These are phyloP conservation scores for Sporodiniella umbellata DNA, from an alignment of 371 early-diverging fungal species.

Conservation along the genomic window DNA sequence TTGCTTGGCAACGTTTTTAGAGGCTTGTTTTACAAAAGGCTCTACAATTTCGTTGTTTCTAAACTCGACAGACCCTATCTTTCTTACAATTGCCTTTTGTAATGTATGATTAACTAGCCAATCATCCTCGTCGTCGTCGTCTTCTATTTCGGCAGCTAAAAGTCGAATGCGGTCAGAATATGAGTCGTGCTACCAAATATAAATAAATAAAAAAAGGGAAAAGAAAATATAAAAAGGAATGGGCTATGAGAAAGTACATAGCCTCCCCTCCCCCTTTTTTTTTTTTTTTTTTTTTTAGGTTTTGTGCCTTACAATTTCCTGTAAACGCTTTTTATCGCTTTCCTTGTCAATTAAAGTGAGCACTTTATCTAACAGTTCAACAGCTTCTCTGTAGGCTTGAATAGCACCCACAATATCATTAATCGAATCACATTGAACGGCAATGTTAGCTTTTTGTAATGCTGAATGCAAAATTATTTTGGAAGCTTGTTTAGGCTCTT, in stretches of 20 bases:
- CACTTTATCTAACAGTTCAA: slow-evolving; percentile 37
- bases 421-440: slow-evolving; percentile 43
- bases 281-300: slow-evolving; percentile 1
- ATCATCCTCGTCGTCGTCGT: slow-evolving; percentile 3
- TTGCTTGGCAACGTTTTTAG: slow-evolving; percentile 13
- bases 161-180: slow-evolving; percentile 17
- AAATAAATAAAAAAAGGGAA: background rate
- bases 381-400: slow-evolving; percentile 44
- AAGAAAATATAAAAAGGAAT: background rate
- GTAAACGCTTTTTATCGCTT: slow-evolving; percentile 35
- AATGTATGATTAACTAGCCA: background rate
- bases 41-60: background rate
- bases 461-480: slow-evolving; percentile 42
- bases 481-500: slow-evolving; percentile 29
- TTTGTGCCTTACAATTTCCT: slow-evolving; percentile 50
- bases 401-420: slow-evolving; percentile 46
- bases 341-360: slow-evolving; percentile 35
- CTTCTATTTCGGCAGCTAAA: background rate
- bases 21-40: slow-evolving; percentile 7
- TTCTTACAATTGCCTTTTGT: background rate
- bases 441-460: slow-evolving; percentile 44
- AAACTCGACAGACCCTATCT: background rate
- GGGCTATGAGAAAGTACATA: too few relatives aligned
- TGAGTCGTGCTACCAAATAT: slow-evolving; percentile 19
- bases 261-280: too few relatives aligned